Conservation (phyloP, 2,329 filamentous ascomycete genomes). For the Ambrosiella xylebori region DNA sequence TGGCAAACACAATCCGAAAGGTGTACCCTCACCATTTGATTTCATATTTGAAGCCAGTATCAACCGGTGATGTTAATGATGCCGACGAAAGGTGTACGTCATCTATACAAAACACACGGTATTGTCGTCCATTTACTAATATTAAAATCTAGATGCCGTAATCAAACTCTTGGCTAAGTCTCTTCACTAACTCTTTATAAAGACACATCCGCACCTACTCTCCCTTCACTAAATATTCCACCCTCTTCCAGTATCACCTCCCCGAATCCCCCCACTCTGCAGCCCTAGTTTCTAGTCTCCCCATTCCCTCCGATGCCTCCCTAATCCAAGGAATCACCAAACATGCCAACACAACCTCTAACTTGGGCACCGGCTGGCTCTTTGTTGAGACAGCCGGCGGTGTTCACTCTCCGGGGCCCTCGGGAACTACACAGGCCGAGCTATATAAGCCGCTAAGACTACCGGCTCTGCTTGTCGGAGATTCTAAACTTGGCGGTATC, state of each 20-base stretch:
- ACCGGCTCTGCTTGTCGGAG: constrained; percentile 57
- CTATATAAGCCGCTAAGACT: constrained; percentile 57
- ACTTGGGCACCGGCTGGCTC: constrained; percentile 34
- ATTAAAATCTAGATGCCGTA: not conserved
- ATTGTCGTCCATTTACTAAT: not conserved
- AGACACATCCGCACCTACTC: constrained; percentile 49
- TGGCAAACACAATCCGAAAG: constrained; percentile 44
- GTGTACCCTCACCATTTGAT: constrained; percentile 30
- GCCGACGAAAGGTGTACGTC: constrained; percentile 48
- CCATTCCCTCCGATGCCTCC: constrained; percentile 31
- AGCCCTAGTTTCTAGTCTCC: constrained; percentile 32
- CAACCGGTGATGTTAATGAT: constrained; percentile 52
- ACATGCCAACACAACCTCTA: constrained; percentile 27
- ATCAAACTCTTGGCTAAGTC: not conserved
- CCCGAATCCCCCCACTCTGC: constrained; percentile 67
- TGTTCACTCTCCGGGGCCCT: constrained; percentile 62
- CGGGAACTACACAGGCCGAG: constrained; percentile 60
- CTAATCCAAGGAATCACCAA: constrained; percentile 32
- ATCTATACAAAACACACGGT: not conserved
- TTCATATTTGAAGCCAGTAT: constrained; percentile 65
- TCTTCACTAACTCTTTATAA: not conserved
- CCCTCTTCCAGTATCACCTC: constrained; percentile 55
- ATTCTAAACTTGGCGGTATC: constrained; percentile 62
- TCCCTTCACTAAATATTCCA: constrained; percentile 29
- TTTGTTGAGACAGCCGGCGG: constrained; percentile 72